These are phyloP conservation scores for Teunomyces stri DNA, from an alignment of 805 yeast species.

Conservation along the genomic window DNA sequence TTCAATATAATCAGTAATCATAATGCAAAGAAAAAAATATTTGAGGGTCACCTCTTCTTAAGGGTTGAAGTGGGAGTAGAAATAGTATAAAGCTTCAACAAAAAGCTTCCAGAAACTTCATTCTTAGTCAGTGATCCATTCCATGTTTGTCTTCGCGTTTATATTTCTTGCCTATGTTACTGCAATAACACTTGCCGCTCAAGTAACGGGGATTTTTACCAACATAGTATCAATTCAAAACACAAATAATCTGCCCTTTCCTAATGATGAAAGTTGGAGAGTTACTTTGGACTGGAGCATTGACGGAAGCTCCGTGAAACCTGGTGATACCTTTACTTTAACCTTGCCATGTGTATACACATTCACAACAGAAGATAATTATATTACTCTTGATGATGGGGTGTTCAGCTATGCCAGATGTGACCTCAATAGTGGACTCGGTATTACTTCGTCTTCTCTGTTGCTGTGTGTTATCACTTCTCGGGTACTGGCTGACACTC, in stretches of 20 bases:
- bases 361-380: conserved; percentile 13
- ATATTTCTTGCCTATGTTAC: not conserved
- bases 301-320: conserved; percentile 7
- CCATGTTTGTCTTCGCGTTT: not conserved
- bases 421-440: conserved; percentile 6
- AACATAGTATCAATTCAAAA: conserved; percentile 11
- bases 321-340: conserved; percentile 29
- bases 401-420: conserved; percentile 10
- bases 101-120: too few relatives aligned
- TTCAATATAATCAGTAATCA: too few relatives aligned
- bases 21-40: too few relatives aligned
- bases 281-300: conserved; percentile 19
- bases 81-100: too few relatives aligned
- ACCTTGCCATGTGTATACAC: conserved; percentile 25
- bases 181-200: not conserved
- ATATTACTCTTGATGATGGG: conserved; percentile 9
- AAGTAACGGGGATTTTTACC: conserved; percentile 18
- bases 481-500: conserved; percentile 9
- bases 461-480: conserved; percentile 17
- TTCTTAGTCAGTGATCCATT: not conserved
- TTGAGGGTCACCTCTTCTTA: too few relatives aligned
- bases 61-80: too few relatives aligned
- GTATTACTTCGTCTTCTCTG: conserved; percentile 5
- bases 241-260: not conserved
- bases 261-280: conserved; percentile 14